phyloP scores from a whole-genome alignment of 208 protist species.

The Trypanosoma avium region DNA sequence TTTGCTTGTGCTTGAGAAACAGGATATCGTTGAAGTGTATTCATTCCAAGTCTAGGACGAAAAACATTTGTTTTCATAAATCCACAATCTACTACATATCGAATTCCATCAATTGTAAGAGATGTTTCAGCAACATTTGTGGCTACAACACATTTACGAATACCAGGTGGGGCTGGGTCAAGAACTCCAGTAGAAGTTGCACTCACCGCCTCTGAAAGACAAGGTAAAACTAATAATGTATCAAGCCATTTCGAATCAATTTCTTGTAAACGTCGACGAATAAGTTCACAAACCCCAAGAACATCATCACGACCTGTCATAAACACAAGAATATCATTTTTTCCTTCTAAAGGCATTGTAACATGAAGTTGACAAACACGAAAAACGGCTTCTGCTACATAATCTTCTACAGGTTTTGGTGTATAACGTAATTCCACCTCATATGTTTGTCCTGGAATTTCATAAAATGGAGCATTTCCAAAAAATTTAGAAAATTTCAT shows the following conservation, averaged over 20 bases:
- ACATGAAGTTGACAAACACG: constrained; percentile 87
- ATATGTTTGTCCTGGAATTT: constrained; percentile 97
- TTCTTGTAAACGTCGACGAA: constrained; percentile 86
- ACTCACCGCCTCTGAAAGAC: constrained; percentile 91
- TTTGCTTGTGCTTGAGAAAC: constrained; percentile 96
- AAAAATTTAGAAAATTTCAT: constrained; percentile 98
- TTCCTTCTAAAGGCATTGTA: constrained; percentile 71
- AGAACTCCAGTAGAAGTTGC: constrained; percentile 94
- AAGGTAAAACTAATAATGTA: constrained; percentile 89
- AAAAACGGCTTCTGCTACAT: constrained; percentile 80
- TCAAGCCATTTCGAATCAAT: constrained; percentile 92
- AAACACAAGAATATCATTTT: constrained; percentile 98
- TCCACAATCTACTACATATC: constrained; percentile 96
- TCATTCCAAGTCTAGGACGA: constrained; percentile 96
- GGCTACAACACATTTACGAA: constrained; percentile 98
- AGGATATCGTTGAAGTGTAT: constrained; percentile 95
- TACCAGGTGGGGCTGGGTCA: constrained; percentile 89
- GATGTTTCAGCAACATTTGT: constrained; percentile 99
- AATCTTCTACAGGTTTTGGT: constrained; percentile 81
- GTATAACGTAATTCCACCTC: constrained; percentile 80
- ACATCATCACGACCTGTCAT: constrained; percentile 98
- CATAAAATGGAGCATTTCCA: constrained; percentile 94
- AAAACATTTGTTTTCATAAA: constrained; percentile 99
- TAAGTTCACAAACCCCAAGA: constrained; percentile 87
- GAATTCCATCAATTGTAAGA: constrained; percentile 97